Evolutionary conservation across 371 early-diverging fungal genomes (phyloP).

Genomic region (Nematocida major): DNA sequence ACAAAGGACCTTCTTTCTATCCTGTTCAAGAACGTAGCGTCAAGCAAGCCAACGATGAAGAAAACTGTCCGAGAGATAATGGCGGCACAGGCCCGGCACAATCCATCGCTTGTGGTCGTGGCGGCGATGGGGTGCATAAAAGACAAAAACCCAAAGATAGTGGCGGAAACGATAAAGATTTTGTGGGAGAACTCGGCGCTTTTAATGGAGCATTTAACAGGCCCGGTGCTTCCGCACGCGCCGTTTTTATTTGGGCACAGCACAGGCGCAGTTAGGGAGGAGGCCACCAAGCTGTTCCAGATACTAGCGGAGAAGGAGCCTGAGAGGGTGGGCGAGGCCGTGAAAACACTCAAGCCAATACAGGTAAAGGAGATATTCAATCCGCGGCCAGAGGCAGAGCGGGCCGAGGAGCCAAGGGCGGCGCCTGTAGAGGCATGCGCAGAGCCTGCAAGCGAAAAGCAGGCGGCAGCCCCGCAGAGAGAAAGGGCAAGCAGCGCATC

Average conservation of each 20-base stretch:
- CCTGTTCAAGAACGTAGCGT: slow-evolving; percentile 14
- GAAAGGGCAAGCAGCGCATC: too few relatives aligned
- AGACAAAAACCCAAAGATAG: slow-evolving; percentile 47
- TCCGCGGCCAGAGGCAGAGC: neutral
- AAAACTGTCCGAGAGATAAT: slow-evolving; percentile 13
- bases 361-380: slow-evolving; percentile 48
- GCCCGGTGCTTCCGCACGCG: neutral
- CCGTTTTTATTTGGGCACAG: slow-evolving; percentile 26
- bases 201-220: neutral
- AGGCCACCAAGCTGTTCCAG: slow-evolving; percentile 44
- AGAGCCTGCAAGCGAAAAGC: neutral
- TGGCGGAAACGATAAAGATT: slow-evolving; percentile 26
- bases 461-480: neutral
- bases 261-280: slow-evolving; percentile 37
- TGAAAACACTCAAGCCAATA: neutral
- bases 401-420: neutral
- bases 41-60: slow-evolving; percentile 42
- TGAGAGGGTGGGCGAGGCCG: slow-evolving; percentile 22
- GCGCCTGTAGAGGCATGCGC: neutral
- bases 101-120: slow-evolving; percentile 11
- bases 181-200: neutral
- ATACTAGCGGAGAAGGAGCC: slow-evolving; percentile 18
- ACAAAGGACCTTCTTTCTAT: slow-evolving; percentile 7
- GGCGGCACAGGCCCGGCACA: neutral
- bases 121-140: neutral